Base-by-base conservation (phyloP, 1,284 basidiomycete genomes). In the Athelia psychrophila region DNA sequence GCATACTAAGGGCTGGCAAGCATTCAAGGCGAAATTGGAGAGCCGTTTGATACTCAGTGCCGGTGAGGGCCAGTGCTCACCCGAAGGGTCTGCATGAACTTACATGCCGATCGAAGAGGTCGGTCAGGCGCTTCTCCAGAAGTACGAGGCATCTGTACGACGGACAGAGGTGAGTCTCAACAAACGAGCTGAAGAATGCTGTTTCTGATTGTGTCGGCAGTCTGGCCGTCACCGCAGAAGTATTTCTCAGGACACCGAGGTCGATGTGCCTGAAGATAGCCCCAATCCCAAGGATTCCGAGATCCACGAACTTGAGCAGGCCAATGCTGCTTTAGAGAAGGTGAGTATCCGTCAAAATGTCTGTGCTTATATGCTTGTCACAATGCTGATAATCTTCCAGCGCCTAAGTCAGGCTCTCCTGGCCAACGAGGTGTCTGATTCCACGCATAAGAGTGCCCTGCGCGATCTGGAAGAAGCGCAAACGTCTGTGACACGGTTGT, bases 81-180 rank as follows among this genome's bases (percentile, higher is more conserved):
- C 12, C n/a, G 12, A 35, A 22, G 19, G 25, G 6, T 40, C 49
- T 53, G 23, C 47, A 19, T 47, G 22, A 45, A 12, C 49, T 49
- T 10, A 35, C 33, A 35, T n/a, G 12, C 12, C 20, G n/a, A 22
- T n/a, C 20, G 22, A 59, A 93, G 94, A 97, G 74, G 88, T 98
- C 46, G 95, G 95, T 1, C 91, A 94, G 68, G 94, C 94, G 1
- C 72, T 98, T 44, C 69, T 98, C 47, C 84, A 90, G 62, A 78
- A 88, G 56, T 93, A 95, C 65, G 94, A 96, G 69, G 89, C 88
- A 3, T 90, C 91, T 65, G 80, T 94, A 47, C 83, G 88, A 51
- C 77, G 80, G 58, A 83, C 86, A 60, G 81, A 88, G 75, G 83
- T 83, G 53, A 53, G 72, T 64, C 33, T 59, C n/a, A n/a, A n/a